Conservation (phyloP, 2,329 filamentous ascomycete genomes). For the Akanthomyces dipterigenus region DNA sequence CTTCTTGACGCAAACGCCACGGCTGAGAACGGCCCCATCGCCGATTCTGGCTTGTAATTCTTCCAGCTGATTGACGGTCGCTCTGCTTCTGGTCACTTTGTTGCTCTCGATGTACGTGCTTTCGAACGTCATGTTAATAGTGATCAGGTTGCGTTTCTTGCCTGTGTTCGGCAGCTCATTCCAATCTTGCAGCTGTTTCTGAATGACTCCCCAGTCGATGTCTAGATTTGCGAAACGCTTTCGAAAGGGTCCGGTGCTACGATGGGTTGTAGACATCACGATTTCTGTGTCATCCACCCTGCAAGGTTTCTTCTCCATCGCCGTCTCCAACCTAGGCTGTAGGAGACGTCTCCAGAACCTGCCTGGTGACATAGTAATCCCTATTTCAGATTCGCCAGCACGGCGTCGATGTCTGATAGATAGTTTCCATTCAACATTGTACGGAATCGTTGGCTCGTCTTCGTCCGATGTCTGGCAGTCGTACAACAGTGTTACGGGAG, state of each 20-base stretch:
- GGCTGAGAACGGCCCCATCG: conserved; percentile 8
- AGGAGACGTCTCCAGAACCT: conserved; percentile 5
- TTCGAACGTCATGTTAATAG: conserved; percentile 11
- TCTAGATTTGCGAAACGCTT: conserved; percentile 1
- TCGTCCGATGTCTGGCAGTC: conserved; percentile 7
- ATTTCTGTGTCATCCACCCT: conserved; percentile 8
- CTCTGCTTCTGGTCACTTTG: conserved; percentile 5
- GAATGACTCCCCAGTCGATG: conserved; percentile 11
- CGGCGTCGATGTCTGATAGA: not conserved
- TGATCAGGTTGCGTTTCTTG: conserved; percentile 10
- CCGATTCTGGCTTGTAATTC: conserved; percentile 13
- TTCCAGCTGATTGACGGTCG: conserved; percentile 10
- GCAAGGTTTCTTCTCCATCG: conserved; percentile 9
- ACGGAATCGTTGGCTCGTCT: conserved; percentile 9
- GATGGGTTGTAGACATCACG: not conserved
- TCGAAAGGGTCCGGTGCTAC: not conserved
- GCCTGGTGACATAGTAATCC: conserved; percentile 7
- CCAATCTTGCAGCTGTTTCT: conserved; percentile 7
- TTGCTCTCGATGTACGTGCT: conserved; percentile 4
- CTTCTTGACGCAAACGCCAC: conserved; percentile 10
- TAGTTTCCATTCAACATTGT: conserved; percentile 11
- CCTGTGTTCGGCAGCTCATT: conserved; percentile 10
- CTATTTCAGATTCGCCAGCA: conserved; percentile 4
- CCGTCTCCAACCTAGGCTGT: not conserved
- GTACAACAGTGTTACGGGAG: not conserved